Evolutionary conservation across 2,329 filamentous ascomycete genomes (phyloP).

Genomic region (Botrytis squamosa): DNA sequence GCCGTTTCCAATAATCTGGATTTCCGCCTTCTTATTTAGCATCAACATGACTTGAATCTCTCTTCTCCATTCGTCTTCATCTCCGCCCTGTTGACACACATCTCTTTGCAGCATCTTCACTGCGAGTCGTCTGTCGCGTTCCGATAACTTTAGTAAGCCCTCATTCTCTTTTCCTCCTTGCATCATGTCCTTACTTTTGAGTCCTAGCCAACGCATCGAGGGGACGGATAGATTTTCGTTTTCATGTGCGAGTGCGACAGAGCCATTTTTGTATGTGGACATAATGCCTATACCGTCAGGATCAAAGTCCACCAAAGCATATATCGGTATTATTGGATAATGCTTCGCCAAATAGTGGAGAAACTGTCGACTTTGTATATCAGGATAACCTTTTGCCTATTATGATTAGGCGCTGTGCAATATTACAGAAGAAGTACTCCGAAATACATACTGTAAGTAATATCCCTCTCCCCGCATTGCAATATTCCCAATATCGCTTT

Average conservation of each 20-base stretch:
- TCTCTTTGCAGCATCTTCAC: constrained; percentile 51
- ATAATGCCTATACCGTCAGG: constrained; percentile 74
- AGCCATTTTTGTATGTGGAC: constrained; percentile 70
- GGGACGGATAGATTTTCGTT: constrained; percentile 48
- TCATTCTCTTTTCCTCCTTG: constrained; percentile 6
- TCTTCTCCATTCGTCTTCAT: constrained; percentile 44
- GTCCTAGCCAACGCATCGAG: constrained; percentile 63
- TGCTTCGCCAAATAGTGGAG: constrained; percentile 52
- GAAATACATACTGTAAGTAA: constrained; percentile 58
- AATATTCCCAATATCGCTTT: constrained; percentile 53
- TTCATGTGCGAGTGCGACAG: constrained; percentile 61
- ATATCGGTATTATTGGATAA: constrained; percentile 54
- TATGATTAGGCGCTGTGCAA: not conserved
- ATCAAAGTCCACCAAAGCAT: constrained; percentile 71
- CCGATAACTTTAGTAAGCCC: constrained; percentile 15
- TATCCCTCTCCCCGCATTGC: constrained; percentile 55
- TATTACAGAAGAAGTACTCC: not conserved
- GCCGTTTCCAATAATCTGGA: constrained; percentile 62
- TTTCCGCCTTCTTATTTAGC: constrained; percentile 73
- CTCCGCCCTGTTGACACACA: constrained; percentile 33
- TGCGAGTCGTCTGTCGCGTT: constrained; percentile 55
- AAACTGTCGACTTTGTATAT: constrained; percentile 67
- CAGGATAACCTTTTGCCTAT: constrained; percentile 80
- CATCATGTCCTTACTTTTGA: constrained; percentile 40
- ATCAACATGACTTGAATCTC: constrained; percentile 74